Evolutionary conservation across 805 yeast species (phyloP).

Genomic region (Myxozyma sirexii): DNA sequence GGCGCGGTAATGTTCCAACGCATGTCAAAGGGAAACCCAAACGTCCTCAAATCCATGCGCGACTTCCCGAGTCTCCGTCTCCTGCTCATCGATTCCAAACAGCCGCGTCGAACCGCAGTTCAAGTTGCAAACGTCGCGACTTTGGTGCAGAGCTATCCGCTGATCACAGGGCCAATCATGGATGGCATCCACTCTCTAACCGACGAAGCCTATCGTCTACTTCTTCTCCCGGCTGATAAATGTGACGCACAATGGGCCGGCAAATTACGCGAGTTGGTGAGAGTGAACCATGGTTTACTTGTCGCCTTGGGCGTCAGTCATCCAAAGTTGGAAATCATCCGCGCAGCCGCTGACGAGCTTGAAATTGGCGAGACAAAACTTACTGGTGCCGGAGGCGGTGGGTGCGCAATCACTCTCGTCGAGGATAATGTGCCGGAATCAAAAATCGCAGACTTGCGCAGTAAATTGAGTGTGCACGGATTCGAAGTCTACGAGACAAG

Average conservation of each 20-base stretch:
- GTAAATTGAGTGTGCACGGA: slow-evolving; percentile 50
- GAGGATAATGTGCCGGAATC: slow-evolving; percentile 47
- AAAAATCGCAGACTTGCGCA: slow-evolving; percentile 42
- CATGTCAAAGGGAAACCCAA: slow-evolving; percentile 26
- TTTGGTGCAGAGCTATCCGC: slow-evolving; percentile 56
- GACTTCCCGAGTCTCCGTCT: slow-evolving; percentile 74
- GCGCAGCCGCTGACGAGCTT: slow-evolving; percentile 62
- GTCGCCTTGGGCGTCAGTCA: slow-evolving; percentile 90
- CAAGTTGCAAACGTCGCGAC: slow-evolving; percentile 76
- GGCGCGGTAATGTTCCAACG: slow-evolving; percentile 93
- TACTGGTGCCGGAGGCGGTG: slow-evolving; percentile 99
- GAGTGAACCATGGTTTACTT: slow-evolving; percentile 84
- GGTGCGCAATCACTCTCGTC: slow-evolving; percentile 90
- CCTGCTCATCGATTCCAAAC: slow-evolving; percentile 77
- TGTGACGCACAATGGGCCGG: slow-evolving; percentile 34
- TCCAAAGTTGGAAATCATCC: slow-evolving; percentile 80
- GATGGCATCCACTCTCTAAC: slow-evolving; percentile 78
- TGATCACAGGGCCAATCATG: slow-evolving; percentile 58
- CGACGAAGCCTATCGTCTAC: slow-evolving; percentile 66
- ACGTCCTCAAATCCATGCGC: slow-evolving; percentile 22
- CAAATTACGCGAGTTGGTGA: slow-evolving; percentile 61
- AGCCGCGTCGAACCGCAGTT: slow-evolving; percentile 85
- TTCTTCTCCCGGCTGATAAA: slow-evolving; percentile 47
- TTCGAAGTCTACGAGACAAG: slow-evolving; percentile 77
- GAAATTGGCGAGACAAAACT: slow-evolving; percentile 84